Conservation (phyloP, 2,329 filamentous ascomycete species). For the Pseudocercospora fijiensis region DNA sequence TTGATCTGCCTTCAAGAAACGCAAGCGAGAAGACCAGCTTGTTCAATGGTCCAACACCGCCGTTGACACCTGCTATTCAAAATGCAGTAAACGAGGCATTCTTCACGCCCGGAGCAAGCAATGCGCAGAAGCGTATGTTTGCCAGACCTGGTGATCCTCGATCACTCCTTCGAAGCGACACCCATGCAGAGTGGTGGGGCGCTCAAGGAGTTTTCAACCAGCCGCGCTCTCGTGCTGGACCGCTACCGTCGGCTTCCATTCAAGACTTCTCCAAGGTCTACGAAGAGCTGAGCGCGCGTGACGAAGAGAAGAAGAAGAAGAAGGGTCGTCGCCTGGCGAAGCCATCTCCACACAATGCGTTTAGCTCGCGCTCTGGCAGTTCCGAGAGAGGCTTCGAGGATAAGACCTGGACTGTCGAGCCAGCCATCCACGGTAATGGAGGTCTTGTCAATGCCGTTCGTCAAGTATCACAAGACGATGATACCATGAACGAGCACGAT, state of each 20-base stretch:
- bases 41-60: constrained; percentile 42
- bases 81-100: constrained; percentile 39
- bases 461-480: constrained; percentile 56
- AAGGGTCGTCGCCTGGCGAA: constrained; percentile 24
- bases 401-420: constrained; percentile 79
- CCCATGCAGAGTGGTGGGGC: constrained; percentile 79
- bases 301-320: constrained; percentile 17
- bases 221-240: constrained; percentile 71
- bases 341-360: constrained; percentile 21
- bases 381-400: constrained; percentile 60
- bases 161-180: constrained; percentile 67
- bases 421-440: constrained; percentile 87
- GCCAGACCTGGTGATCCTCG: constrained; percentile 50
- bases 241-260: constrained; percentile 72
- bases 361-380: constrained; percentile 37
- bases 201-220: constrained; percentile 64
- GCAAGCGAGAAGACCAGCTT: constrained; percentile 33
- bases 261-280: constrained; percentile 62
- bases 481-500: constrained; percentile 48
- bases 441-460: constrained; percentile 86
- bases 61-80: constrained; percentile 42
- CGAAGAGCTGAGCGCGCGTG: constrained; percentile 36
- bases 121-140: constrained; percentile 54
- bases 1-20: constrained; percentile 32
- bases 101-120: constrained; percentile 46